These are phyloP conservation scores for Meyerozyma smithsonii DNA, from an alignment of 1,139 yeast genomes.

Conservation along the genomic window DNA sequence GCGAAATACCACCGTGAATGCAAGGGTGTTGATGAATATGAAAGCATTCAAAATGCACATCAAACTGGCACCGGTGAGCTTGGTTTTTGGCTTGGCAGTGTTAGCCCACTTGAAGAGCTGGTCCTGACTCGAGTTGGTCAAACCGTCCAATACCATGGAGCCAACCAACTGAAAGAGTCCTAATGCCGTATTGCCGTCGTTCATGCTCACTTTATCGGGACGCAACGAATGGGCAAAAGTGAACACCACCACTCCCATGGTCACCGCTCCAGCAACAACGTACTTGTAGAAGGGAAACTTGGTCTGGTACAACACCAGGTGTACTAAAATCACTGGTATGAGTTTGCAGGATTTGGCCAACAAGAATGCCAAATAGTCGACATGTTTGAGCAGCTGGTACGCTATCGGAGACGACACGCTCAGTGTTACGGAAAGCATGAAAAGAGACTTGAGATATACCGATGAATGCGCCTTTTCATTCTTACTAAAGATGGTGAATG, in stretches of 20 bases:
- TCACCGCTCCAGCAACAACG: conserved; percentile 68
- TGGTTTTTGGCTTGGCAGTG: conserved; percentile 5
- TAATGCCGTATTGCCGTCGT: conserved; percentile 38
- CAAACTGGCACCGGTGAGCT: conserved; percentile 70
- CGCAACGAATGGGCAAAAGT: conserved; percentile 42
- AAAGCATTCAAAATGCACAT: conserved; percentile 79
- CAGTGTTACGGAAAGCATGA: conserved; percentile 70
- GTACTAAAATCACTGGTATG: conserved; percentile 87
- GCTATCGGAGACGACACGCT: conserved; percentile 81
- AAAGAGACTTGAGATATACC: conserved; percentile 37
- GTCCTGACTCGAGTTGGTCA: conserved; percentile 92
- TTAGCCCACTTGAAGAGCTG: conserved; percentile 51
- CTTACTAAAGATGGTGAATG: conserved; percentile 26
- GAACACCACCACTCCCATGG: conserved; percentile 76
- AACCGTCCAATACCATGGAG: conserved; percentile 80
- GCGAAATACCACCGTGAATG: conserved; percentile 41
- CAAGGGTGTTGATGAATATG: conserved; percentile 36
- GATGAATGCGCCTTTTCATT: conserved; percentile 15
- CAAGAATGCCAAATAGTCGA: conserved; percentile 79
- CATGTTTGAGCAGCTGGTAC: conserved; percentile 69
- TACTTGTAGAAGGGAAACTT: conserved; percentile 74
- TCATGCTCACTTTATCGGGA: conserved; percentile 18
- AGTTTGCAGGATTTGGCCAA: conserved; percentile 91
- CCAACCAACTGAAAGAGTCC: conserved; percentile 59
- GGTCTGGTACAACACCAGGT: conserved; percentile 65